Percentiles rank a stretch among this genome's conserved stretches.
These are phyloP conservation scores for Scleroderma citrinum DNA, from an alignment of 768 basidiomycete genomes.

Conservation along the genomic window DNA sequence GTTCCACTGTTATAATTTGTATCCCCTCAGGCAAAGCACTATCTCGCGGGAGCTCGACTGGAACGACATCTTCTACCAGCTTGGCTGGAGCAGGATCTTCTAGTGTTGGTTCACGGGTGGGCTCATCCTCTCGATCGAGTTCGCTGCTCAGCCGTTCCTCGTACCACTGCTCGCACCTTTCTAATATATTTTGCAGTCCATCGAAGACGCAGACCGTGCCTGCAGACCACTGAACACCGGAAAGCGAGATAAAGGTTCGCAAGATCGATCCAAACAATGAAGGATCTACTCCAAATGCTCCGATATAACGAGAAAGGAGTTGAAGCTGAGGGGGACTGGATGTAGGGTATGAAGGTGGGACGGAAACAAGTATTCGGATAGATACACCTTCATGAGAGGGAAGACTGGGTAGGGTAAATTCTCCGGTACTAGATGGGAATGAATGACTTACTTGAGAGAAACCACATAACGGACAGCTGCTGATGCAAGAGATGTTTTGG, in stretches of 20 bases:
- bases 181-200: slow-evolving; percentile 71
- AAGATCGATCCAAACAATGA: slow-evolving; percentile 71
- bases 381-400: slow-evolving; percentile 47
- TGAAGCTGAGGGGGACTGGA: slow-evolving; percentile 74
- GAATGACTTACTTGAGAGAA: slow-evolving; percentile 48
- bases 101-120: slow-evolving; percentile 16
- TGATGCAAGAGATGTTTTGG: slow-evolving; percentile 8
- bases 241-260: slow-evolving; percentile 72
- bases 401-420: slow-evolving; percentile 34
- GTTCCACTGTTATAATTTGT: slow-evolving; percentile 64
- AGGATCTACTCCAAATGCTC: slow-evolving; percentile 70
- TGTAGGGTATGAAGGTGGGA: slow-evolving; percentile 58
- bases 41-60: slow-evolving; percentile 7
- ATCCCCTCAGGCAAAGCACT: slow-evolving; percentile 50
- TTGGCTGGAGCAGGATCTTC: slow-evolving; percentile 8
- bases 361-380: slow-evolving; percentile 51
- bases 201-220: slow-evolving; percentile 83
- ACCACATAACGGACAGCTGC: slow-evolving; percentile 60
- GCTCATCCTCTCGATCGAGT: slow-evolving; percentile 48
- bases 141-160: slow-evolving; percentile 55
- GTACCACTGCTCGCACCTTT: slow-evolving; percentile 66
- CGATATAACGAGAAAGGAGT: slow-evolving; percentile 78
- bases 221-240: slow-evolving; percentile 70
- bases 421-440: background rate
- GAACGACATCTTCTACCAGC: slow-evolving; percentile 5